Evolutionary conservation across 192 early-diverging fungal species (phyloP), one percentile per base, ranked within the genome.

Genomic region (Fimicolochytrium jonesii): DNA sequence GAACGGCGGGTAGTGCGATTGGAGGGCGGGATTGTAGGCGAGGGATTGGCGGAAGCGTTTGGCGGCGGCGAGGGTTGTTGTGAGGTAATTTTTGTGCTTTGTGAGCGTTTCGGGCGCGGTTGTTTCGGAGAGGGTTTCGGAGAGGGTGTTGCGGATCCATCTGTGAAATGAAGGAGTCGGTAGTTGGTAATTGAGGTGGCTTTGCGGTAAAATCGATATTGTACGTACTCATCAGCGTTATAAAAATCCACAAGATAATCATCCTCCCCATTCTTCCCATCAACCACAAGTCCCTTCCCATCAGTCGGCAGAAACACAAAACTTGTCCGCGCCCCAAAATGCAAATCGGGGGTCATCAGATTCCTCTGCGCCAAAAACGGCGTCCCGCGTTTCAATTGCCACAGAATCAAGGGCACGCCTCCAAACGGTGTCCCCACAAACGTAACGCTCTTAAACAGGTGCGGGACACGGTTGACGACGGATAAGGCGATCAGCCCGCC

Each of bases 381-480:
- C 17, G 58, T 58, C 0, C 69, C 69, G 6, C 63, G 31, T 2
- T 50, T 20, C 30, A 71, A 37, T 22, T 71, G 66, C 69, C 69
- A 71, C 10, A 71, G 31, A 17, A 71, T 66, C 3, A 37, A 26
- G 6, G 56, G 62, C 2, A 71, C 69, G 25, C 53, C 42, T 7
- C 63, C 63, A 35, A 71, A 71, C 0, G 69, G 69, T 0, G 69
- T 66, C 20, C 69, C 69, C 3, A 44, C 56, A 45, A 71, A 71
- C 4, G 66, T 44, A 9, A 58, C 54, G 4, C 58, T 47, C 7
- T 49, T 41, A 28, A 71, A 54, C 15, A 71, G 69, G 9, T 71
- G 63, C 6, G 69, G 69, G 20, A 55, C 46, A 11, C 69, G 50
- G 35, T 71, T 71, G 25, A 66, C 50, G 6, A 51, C 57, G 2